Conservation (phyloP, 164 flowering plant species). For the Kingdonia uniflora region DNA sequence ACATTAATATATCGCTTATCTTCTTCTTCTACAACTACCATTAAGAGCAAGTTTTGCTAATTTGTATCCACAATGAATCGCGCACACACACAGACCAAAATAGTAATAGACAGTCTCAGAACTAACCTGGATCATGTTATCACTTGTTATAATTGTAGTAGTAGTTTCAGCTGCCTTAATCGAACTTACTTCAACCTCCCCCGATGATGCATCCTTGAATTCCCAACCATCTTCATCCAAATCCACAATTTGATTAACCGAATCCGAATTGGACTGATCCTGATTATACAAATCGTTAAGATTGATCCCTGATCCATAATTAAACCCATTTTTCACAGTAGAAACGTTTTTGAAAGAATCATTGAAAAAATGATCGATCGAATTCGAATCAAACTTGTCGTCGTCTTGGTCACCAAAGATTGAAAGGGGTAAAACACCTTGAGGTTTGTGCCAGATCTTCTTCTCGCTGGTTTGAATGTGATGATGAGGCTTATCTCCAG, state of each 20-base stretch:
- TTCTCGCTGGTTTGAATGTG: not conserved
- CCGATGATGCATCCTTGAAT: slow-evolving; percentile 30
- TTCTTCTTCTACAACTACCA: too few species aligned
- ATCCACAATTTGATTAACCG: slow-evolving; percentile 10
- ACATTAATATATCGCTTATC: too few species aligned
- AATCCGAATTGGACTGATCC: slow-evolving; percentile 4
- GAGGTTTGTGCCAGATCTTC: slow-evolving; percentile 33
- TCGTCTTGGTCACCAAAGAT: slow-evolving; percentile 49
- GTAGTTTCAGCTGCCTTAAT: too few species aligned
- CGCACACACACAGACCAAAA: too few species aligned
- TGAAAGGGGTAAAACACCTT: slow-evolving; percentile 69
- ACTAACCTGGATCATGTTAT: too few species aligned
- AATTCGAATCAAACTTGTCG: slow-evolving; percentile 14
- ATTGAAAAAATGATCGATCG: slow-evolving; percentile 4
- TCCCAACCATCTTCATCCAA: slow-evolving; percentile 43
- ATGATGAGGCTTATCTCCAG: too few species aligned
- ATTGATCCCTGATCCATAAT: slow-evolving; percentile 13
- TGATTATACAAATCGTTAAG: slow-evolving; percentile 29
- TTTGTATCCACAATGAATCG: too few species aligned
- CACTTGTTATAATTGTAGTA: too few species aligned
- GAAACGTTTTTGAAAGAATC: not conserved
- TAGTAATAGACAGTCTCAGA: too few species aligned
- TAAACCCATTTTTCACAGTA: not conserved
- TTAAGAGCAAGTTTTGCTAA: too few species aligned
- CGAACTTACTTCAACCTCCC: too few species aligned